Base-by-base conservation (phyloP, 2,329 filamentous ascomycete species). In the Colletotrichum sublineola region DNA sequence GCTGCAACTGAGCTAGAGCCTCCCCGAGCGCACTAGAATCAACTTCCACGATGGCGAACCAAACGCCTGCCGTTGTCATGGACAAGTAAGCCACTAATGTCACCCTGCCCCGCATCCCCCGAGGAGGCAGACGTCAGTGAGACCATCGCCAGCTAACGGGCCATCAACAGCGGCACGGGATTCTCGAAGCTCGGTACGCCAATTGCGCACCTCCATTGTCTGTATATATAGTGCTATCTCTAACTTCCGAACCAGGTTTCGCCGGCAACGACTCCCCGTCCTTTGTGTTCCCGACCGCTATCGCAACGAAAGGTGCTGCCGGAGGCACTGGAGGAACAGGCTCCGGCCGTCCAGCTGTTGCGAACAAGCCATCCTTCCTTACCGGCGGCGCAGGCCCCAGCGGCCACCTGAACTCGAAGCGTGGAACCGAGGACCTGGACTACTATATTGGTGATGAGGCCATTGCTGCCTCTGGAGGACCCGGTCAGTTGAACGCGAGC, bases 11-110 rank as follows among this genome's bases (percentile, higher is more conserved):
- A 68, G 40, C 69, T 69, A 70, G 69, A 73, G 48, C 69, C 44
- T 40, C 33, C 15, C 52, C 55, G 61, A 74, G 72, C n/a, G 62
- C 60, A 64, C 62, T 61, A 52, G 24, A 46, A 63, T 46, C 57
- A n/a, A 60, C 58, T 67, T 60, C 31, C 58, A 63, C 52, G 36
- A 99, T 99, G 96, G 96, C 96, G 82, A 93, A 93, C 87, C 96
- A 98, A 91, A 98, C 96, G 82, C 96, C 96, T 80, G 96, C 96
- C 94, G 96, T 99, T 98, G 96, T 99, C 94, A 99, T 99, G 96
- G 96, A 99, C 96, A 99, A 99, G 96, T 98, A 92, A 86, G 94
- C 89, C 79, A 74, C 82, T 66, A 73, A 73, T 68, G 61, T 74
- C 66, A 69, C 70, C 70, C 63, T 67, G 73, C 80, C 78, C 77